Evolutionary conservation across 1,139 yeast species (phyloP), one percentile per base, ranked within the genome.

Genomic region (Yarrowia galli): DNA sequence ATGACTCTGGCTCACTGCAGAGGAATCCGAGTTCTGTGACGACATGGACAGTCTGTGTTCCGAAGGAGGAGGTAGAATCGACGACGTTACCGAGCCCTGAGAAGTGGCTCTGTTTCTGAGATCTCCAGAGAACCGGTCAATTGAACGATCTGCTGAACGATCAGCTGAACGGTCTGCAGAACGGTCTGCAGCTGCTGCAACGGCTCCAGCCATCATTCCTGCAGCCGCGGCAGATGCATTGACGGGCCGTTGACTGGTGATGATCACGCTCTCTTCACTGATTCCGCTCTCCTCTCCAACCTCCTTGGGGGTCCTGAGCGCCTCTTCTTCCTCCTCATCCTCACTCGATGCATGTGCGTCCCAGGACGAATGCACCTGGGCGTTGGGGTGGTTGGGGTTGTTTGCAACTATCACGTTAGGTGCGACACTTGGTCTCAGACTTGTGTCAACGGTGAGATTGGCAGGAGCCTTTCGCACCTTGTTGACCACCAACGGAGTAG

Each of bases 401-500:
- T 43, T 58, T 15, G 35, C 28, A 15, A 58, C 64, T 4, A 58
- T 20, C 7, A 58, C 64, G 32, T 58, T 58, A n/a, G 64, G 64
- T 1, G 51, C 20, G 0, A 10, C 45, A 22, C 51, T 42, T 1
- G 64, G 35, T 2, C 64, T 18, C 42, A 61, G 8, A 16, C 36
- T 38, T n/a, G 66, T 61, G 38, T 65, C 56, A 2, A 42, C 56
- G 13, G 61, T 64, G 36, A 36, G 54, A 12, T 46, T 56, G 20
- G 67, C 42, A 18, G 65, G 61, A 3, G 49, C 49, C 28, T 60
- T 63, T 20, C 70, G 65, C 38, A 61, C 68, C 48, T 68, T 67
- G 60, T 58, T 67, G 45, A 68, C 67, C 28, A 68, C 68, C 28
- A 68, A 58, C 0, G 69, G 69, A 12, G 64, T 67, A 4, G 68